Evolutionary conservation across 768 basidiomycete species (phyloP), one percentile per base, ranked within the genome.

Genomic region (Rhizopogon salebrosus): DNA sequence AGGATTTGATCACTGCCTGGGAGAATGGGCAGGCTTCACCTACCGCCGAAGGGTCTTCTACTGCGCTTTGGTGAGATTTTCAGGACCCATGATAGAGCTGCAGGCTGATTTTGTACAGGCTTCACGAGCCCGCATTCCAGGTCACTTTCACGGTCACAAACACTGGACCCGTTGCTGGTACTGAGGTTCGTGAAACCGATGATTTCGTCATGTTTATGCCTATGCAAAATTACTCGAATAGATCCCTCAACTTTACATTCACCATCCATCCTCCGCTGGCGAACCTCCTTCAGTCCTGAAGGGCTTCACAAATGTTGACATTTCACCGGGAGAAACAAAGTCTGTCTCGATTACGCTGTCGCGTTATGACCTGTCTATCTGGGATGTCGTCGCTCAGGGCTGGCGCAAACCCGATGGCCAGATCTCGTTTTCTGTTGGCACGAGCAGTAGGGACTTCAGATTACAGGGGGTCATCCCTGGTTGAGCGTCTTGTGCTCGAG

Each of bases 181-280:
- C 60, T 22, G 71, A 69, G 57, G 67, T 41, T 37, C 36, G 36
- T 31, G 11, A 36, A 24, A 41, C 63, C 38, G 41, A n/a, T 20
- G 14, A 9, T 39, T 26, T 29, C 23, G 8, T 11, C 7, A 40
- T 42, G 36, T 22, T 5, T 3, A 22, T 26, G 4, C 6, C 43
- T 26, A 38, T 55, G 6, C 61, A 22, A 51, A 26, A 3, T 8
- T 2, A 13, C 41, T 20, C 11, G 48, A 34, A 20, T 57, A 85
- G 79, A 83, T 83, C 45, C 79, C 85, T 14, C 87, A 89, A 69
- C 62, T 89, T 4, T 89, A 88, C 68, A 53, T 88, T 36, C 76
- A 83, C 64, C 77, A 80, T 72, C 85, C 84, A 0, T 54, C 68
- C 0, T 75, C 75, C 0, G 71, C 83, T 13, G 76, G 77, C 41